phyloP scores from a whole-genome alignment of 1,284 basidiomycete species.

The Microbotryum lychnidis-dioicae region DNA sequence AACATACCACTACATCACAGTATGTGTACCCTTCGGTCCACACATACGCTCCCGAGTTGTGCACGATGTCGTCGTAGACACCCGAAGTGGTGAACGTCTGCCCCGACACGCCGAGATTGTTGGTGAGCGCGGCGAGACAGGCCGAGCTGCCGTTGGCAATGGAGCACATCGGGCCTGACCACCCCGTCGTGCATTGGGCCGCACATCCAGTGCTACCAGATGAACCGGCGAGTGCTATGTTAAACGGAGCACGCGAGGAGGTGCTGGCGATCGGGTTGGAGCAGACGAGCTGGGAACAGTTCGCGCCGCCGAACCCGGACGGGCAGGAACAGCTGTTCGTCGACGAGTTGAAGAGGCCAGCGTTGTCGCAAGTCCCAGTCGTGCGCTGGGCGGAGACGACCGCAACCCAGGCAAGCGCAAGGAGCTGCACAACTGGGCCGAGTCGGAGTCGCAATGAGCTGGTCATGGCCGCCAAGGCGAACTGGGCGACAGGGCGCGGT shows the following conservation, averaged over 20 bases:
- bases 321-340: slow-evolving; percentile 24
- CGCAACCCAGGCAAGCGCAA: too few relatives aligned
- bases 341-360: slow-evolving; percentile 2
- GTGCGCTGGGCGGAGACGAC: too few relatives aligned
- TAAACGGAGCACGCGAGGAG: slow-evolving; percentile 15
- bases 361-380: slow-evolving; percentile 10
- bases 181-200: slow-evolving; percentile 30
- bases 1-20: slow-evolving; percentile 52
- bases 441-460: too few relatives aligned
- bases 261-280: slow-evolving; percentile 24
- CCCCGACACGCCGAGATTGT: slow-evolving; percentile 1
- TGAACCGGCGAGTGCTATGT: slow-evolving; percentile 10
- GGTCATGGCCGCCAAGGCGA: too few relatives aligned
- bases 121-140: slow-evolving; percentile 16
- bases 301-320: slow-evolving; percentile 10
- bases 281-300: slow-evolving; percentile 17
- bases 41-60: slow-evolving; percentile 25
- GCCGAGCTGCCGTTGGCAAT: slow-evolving; percentile 19
- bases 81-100: not conserved
- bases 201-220: slow-evolving; percentile 16
- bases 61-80: slow-evolving; percentile 17
- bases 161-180: slow-evolving; percentile 27
- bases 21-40: slow-evolving; percentile 47
- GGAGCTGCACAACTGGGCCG: too few relatives aligned
- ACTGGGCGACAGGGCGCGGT: too few relatives aligned